Percentiles rank a stretch among this genome's conserved stretches.
Evolutionary conservation across 208 protist species (phyloP).

Genomic region (Entamoeba histolytica): DNA sequence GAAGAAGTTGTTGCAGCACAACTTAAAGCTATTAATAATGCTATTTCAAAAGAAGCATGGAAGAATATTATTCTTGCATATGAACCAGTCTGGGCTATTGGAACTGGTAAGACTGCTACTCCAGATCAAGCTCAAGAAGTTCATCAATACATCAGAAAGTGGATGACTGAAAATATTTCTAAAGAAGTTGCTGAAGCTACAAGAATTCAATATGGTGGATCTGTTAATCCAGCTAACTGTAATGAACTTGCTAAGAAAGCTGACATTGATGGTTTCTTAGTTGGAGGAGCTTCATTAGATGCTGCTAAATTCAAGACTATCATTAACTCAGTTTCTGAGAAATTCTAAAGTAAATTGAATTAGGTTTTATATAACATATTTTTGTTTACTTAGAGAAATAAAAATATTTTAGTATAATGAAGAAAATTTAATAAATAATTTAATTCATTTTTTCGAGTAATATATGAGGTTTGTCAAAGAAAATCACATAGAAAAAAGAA

Average conservation of each 20-base stretch:
- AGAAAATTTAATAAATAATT: too few relatives aligned
- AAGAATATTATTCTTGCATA: conserved; percentile 77
- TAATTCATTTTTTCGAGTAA: too few relatives aligned
- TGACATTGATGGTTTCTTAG: conserved; percentile 91
- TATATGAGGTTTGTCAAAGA: too few relatives aligned
- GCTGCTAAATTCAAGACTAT: background rate
- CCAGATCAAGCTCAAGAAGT: conserved; percentile 73
- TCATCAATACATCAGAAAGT: conserved; percentile 59
- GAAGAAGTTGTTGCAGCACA: conserved; percentile 61
- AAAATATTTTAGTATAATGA: too few relatives aligned
- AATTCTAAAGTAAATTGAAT: background rate
- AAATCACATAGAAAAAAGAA: too few relatives aligned
- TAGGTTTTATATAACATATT: too few relatives aligned
- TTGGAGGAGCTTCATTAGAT: conserved; percentile 78
- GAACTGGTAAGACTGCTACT: conserved; percentile 78
- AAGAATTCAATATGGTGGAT: conserved; percentile 90
- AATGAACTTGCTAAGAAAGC: conserved; percentile 52
- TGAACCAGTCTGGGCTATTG: conserved; percentile 95
- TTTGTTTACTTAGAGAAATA: too few relatives aligned
- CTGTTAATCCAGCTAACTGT: conserved; percentile 66
- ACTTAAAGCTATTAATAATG: conserved; percentile 49
- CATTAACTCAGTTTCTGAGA: background rate
- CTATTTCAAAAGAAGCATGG: conserved; percentile 41
- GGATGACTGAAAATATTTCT: conserved; percentile 54
- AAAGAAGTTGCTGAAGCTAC: conserved; percentile 55